Conservation (phyloP, 108 stramenopile species). For the Ochromonas danica region DNA sequence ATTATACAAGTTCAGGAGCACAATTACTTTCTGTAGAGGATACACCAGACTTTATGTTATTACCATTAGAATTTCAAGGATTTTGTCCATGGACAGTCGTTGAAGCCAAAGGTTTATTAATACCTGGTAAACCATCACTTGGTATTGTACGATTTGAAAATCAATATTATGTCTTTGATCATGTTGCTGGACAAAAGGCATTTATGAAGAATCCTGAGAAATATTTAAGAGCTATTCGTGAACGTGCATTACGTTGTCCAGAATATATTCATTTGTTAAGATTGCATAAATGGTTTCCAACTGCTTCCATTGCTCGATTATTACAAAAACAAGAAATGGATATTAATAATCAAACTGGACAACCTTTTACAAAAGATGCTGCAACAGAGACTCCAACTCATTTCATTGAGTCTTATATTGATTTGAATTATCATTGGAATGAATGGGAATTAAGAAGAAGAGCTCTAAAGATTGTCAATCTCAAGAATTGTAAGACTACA, state of each 20-base stretch:
- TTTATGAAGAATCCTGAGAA: conserved; percentile 50
- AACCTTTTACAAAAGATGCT: conserved; percentile 32
- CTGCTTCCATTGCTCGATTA: conserved; percentile 45
- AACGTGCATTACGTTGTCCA: conserved; percentile 46
- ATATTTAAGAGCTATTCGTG: conserved; percentile 42
- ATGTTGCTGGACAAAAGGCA: conserved; percentile 43
- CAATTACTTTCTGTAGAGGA: conserved; percentile 46
- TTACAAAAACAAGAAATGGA: conserved; percentile 38
- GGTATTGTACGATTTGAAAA: conserved; percentile 57
- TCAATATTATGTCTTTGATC: conserved; percentile 58
- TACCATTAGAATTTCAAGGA: conserved; percentile 62
- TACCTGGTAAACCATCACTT: conserved; percentile 60
- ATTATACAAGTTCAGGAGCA: too few relatives aligned
- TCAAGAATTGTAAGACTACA: conserved; percentile 55
- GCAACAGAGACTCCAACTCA: conserved; percentile 60
- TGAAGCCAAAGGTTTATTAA: conserved; percentile 50
- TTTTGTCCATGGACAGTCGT: not conserved
- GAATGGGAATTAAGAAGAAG: conserved; percentile 63
- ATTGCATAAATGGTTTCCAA: conserved; percentile 54
- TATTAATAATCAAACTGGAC: not conserved
- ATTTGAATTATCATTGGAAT: conserved; percentile 59
- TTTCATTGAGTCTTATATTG: conserved; percentile 56
- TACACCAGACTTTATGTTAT: conserved; percentile 62
- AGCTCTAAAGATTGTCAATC: conserved; percentile 59
- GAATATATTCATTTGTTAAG: conserved; percentile 63